phyloP scores from a whole-genome alignment of 805 yeast genomes.

The Crinitomyces ghanaensis region DNA sequence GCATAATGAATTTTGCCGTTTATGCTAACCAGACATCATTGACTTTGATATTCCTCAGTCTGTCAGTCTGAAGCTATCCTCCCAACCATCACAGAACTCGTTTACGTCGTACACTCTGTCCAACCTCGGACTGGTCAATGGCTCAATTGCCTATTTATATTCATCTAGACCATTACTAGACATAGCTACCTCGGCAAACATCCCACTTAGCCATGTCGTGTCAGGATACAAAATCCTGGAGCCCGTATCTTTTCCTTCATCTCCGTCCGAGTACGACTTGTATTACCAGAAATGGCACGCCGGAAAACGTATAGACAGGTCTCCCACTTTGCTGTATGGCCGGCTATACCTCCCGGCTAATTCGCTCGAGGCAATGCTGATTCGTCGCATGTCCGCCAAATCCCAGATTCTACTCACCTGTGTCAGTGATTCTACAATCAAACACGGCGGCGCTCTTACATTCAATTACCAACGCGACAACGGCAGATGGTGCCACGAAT shows the following conservation, averaged over 20 bases:
- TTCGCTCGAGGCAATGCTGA: conserved; percentile 76
- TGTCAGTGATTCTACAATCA: conserved; percentile 48
- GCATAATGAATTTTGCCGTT: too few relatives aligned
- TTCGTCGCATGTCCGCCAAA: conserved; percentile 45
- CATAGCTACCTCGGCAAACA: conserved; percentile 39
- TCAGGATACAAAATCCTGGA: conserved; percentile 55
- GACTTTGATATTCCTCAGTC: conserved; percentile 68
- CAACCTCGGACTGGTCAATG: conserved; percentile 54
- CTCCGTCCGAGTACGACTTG: too few relatives aligned
- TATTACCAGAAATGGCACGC: conserved; percentile 21
- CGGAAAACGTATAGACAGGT: conserved; percentile 19
- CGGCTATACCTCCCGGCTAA: conserved; percentile 81
- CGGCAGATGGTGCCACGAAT: conserved; percentile 55
- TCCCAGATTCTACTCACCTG: conserved; percentile 65
- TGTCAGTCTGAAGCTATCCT: conserved; percentile 50
- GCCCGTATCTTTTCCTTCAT: conserved; percentile 27
- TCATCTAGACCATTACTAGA: conserved; percentile 46
- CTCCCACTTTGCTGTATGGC: conserved; percentile 56
- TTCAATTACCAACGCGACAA: conserved; percentile 50
- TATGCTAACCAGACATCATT: conserved; percentile 34
- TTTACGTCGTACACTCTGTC: conserved; percentile 65
- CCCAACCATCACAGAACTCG: conserved; percentile 56
- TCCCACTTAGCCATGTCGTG: conserved; percentile 55
- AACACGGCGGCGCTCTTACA: conserved; percentile 38
- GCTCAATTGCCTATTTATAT: conserved; percentile 74